A percentile compares a stretch with the other conserved stretches of the same genome.
These are phyloP conservation scores for Chaetomium fimeti DNA, from an alignment of 495 filamentous ascomycete genomes.

Conservation along the genomic window DNA sequence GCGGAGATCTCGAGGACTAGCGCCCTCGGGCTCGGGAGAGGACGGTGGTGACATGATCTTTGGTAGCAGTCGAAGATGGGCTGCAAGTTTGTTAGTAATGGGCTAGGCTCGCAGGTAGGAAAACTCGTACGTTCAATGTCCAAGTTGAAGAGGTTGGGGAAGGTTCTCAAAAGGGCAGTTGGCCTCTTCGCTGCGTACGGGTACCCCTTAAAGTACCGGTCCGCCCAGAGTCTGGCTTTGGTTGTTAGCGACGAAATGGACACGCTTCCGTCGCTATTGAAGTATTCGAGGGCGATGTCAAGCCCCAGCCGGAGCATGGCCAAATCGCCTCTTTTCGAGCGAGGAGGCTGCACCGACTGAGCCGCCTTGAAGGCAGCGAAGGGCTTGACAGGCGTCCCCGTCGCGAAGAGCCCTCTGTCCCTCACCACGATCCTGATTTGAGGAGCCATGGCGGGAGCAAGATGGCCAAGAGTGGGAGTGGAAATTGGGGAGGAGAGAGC, in stretches of 20 bases:
- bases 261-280: slow-evolving; percentile 27
- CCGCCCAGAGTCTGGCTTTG: slow-evolving; percentile 27
- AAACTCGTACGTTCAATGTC: slow-evolving; percentile 17
- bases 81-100: slow-evolving; percentile 11
- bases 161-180: slow-evolving; percentile 22
- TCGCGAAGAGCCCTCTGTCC: slow-evolving; percentile 1
- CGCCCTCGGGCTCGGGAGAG: slow-evolving; percentile 23
- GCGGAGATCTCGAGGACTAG: slow-evolving; percentile 18
- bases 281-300: slow-evolving; percentile 32
- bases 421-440: slow-evolving; percentile 17
- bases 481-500: background rate
- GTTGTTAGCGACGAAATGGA: slow-evolving; percentile 23
- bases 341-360: slow-evolving; percentile 11
- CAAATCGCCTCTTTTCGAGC: slow-evolving; percentile 20
- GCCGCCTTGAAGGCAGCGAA: background rate
- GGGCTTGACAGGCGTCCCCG: slow-evolving; percentile 6
- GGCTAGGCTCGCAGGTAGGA: background rate
- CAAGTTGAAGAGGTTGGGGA: slow-evolving; percentile 33
- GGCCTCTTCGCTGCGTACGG: slow-evolving; percentile 23
- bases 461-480: background rate
- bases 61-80: slow-evolving; percentile 20
- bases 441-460: slow-evolving; percentile 12
- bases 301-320: slow-evolving; percentile 26
- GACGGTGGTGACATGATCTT: slow-evolving; percentile 15
- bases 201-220: slow-evolving; percentile 28